Evolutionary conservation across 331 rosid species (phyloP), one percentile per base, ranked within the genome.

Genomic region (Ulmus americana): DNA sequence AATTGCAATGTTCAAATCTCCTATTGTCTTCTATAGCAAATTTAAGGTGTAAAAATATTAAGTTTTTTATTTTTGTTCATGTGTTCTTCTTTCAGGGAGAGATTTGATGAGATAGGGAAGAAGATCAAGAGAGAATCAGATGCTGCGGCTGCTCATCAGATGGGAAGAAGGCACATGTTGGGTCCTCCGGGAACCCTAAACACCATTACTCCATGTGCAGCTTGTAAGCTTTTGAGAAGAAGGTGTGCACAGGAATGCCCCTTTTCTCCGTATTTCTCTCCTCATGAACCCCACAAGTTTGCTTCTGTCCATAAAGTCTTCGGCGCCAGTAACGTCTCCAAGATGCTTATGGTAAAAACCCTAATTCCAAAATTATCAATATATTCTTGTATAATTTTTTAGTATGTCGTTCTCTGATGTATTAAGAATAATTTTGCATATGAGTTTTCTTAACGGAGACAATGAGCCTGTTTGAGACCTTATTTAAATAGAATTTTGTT

Each of bases 271-370:
- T 94, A 94, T 70, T 94, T 94, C 82, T 90, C 97, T 39, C 99
- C 99, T 1, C 99, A 94, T 14, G 99, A 94, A 49, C 99, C 99
- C 47, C 99, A 90, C 9, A 94, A 90, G 67, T 94, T 94, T 51
- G 97, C 99, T 72, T 94, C 97, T 1, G 99, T 94, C 56, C 99
- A 94, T 85, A 94, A 87, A 76, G 95, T 94, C 65, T 94, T 94
- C 41, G 97, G 99, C 18, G 99, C 99, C 18, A 90, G 99, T 81
- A 94, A 94, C 65, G 99, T 94, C 79, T 94, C 99, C 9, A 94
- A 94, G 84, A 79, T 94, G 97, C 90, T 94, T 5, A 87, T 87
- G 97, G 98, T 89, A 86, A 13, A 22, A 67, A 61, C 58, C 64
- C 62, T 40, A 38, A 52, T 49, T 65, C 15, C 1, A 4, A 10